A percentile compares a stretch with the other conserved stretches of the same genome.
Conservation (phyloP, 164 flowering plant genomes). For the Nymphaea colorata region DNA sequence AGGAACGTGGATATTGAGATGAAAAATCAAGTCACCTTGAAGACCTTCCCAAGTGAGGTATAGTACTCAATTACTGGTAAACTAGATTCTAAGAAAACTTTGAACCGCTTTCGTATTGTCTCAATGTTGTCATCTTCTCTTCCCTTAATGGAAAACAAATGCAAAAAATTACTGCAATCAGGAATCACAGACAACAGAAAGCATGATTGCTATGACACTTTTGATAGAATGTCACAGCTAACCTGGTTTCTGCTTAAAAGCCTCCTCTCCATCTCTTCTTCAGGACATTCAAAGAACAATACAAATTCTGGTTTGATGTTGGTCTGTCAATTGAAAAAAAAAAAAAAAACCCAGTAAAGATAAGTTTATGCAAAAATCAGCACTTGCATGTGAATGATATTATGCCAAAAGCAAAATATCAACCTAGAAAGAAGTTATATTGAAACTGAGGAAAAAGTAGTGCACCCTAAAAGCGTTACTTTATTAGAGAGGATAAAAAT, state of each 20-base stretch:
- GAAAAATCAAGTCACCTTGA: constrained; percentile 36
- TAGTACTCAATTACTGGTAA: constrained; percentile 68
- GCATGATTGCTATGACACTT: too few relatives aligned
- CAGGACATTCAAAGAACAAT: constrained; percentile 73
- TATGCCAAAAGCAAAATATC: neutral
- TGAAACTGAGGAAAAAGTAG: neutral
- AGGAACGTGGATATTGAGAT: neutral
- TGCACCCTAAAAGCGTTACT: neutral
- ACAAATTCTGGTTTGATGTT: constrained; percentile 69
- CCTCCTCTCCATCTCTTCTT: constrained; percentile 95
- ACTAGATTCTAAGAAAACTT: constrained; percentile 71
- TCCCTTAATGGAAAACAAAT: constrained; percentile 34
- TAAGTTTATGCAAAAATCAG: neutral
- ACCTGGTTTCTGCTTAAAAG: constrained; percentile 84
- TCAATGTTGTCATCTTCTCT: constrained; percentile 89
- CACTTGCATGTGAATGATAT: neutral
- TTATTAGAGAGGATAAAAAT: neutral
- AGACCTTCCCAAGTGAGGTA: constrained; percentile 52
- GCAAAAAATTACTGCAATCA: neutral
- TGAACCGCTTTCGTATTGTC: constrained; percentile 76
- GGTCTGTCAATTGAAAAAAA: constrained; percentile 49
- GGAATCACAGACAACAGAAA: neutral
- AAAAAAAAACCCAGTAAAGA: neutral
- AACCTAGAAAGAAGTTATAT: neutral
- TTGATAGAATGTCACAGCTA: neutral